Percentiles rank a stretch among this genome's conserved stretches.
phyloP scores from a whole-genome alignment of 208 protist genomes.

The Acanthamoeba castellanii region DNA sequence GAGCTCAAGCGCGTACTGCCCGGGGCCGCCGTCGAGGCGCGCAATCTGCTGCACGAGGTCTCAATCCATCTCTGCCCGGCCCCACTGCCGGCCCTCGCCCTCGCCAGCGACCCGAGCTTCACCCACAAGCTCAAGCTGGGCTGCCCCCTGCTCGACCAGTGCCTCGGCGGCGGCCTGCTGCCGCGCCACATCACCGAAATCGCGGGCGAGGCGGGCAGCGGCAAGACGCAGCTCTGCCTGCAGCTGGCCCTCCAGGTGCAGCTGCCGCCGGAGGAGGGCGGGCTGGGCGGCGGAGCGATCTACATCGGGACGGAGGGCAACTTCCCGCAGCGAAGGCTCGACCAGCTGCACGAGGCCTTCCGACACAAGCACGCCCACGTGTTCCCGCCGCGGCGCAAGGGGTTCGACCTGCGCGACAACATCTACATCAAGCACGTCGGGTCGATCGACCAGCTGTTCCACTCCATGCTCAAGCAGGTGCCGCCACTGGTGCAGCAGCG shows the following conservation, averaged over 20 bases:
- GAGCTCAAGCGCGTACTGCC: background rate
- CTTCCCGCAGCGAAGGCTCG: constrained; percentile 76
- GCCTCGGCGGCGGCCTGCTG: constrained; percentile 82
- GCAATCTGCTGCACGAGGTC: constrained; percentile 24
- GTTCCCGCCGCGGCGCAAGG: background rate
- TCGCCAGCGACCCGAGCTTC: background rate
- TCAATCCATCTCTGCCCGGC: constrained; percentile 4
- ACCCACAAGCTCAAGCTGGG: constrained; percentile 74
- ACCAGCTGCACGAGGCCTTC: constrained; percentile 67
- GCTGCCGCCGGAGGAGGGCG: constrained; percentile 78
- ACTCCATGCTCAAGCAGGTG: constrained; percentile 66
- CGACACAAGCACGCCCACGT: constrained; percentile 2
- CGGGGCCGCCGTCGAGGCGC: background rate
- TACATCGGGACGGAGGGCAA: constrained; percentile 78
- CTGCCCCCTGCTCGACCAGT: constrained; percentile 75
- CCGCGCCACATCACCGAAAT: constrained; percentile 85
- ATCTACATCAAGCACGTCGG: constrained; percentile 78
- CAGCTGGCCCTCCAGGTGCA: constrained; percentile 83
- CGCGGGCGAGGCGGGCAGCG: constrained; percentile 80
- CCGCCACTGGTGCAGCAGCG: constrained; percentile 51
- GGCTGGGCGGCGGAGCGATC: constrained; percentile 81
- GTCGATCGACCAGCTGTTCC: constrained; percentile 64
- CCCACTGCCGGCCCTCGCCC: background rate
- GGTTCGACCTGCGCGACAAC: constrained; percentile 19
- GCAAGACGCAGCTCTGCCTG: constrained; percentile 85